phyloP scores from a whole-genome alignment of 148 eudicot genomes.

The Bassia scoparia region DNA sequence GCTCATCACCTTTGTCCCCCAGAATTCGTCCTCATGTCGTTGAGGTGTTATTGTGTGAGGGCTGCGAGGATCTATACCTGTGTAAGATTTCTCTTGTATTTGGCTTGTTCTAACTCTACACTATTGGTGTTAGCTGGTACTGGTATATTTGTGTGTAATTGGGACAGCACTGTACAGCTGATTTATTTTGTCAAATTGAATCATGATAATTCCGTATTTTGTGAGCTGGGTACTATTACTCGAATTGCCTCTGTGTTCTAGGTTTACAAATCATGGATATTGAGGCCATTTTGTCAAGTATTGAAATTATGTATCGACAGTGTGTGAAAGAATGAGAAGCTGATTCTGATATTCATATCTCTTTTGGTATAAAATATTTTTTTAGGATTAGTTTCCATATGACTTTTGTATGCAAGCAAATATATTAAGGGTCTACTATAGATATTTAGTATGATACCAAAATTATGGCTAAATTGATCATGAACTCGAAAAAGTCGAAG shows the following conservation, averaged over 20 bases:
- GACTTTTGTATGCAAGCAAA: background rate
- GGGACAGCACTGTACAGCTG: background rate
- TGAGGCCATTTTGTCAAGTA: slow-evolving; percentile 97
- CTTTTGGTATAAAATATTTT: no score
- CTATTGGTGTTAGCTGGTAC: background rate
- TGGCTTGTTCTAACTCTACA: background rate
- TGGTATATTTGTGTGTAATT: background rate
- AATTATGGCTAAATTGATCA: background rate
- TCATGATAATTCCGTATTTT: background rate
- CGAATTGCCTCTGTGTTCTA: slow-evolving; percentile 23
- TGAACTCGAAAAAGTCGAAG: background rate
- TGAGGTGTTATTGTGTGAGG: slow-evolving; percentile 94
- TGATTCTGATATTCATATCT: slow-evolving; percentile 17
- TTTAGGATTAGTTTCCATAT: background rate
- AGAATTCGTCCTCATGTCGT: slow-evolving; percentile 90
- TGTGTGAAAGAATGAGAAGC: slow-evolving; percentile 90
- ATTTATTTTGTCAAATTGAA: background rate
- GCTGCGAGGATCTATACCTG: slow-evolving; percentile 59
- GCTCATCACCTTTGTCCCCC: slow-evolving; percentile 85
- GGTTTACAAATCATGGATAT: slow-evolving; percentile 85
- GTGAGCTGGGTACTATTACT: slow-evolving; percentile 1
- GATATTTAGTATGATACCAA: no score
- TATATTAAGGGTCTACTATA: no score
- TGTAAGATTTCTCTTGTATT: slow-evolving; percentile 46
- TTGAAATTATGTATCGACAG: slow-evolving; percentile 72